phyloP scores from a whole-genome alignment of 176 grass and related monocot species.

The Eleusine coracana region DNA sequence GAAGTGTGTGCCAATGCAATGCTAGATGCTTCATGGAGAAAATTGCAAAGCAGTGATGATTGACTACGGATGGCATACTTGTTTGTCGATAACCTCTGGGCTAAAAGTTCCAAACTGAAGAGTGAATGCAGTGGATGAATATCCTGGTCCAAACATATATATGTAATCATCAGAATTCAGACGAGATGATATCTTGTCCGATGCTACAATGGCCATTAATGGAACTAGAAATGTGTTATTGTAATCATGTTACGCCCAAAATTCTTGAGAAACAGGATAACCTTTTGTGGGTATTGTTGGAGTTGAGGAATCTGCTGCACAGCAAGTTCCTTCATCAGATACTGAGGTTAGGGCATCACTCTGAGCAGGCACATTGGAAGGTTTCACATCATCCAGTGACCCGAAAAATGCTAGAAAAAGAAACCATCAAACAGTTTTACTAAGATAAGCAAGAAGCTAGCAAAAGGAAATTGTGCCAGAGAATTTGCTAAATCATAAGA shows the following conservation, averaged over 20 bases:
- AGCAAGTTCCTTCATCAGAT: slow-evolving; percentile 28
- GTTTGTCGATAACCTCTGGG: slow-evolving; percentile 34
- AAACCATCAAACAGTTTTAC: neutral
- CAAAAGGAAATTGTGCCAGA: neutral
- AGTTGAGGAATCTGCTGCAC: neutral
- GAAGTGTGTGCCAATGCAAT: neutral
- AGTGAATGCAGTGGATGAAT: slow-evolving; percentile 32
- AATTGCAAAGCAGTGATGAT: neutral
- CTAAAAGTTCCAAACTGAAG: slow-evolving; percentile 55
- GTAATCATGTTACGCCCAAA: neutral
- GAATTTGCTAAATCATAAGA: neutral
- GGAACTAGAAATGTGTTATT: neutral
- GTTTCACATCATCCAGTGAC: slow-evolving; percentile 34
- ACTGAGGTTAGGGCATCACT: slow-evolving; percentile 11
- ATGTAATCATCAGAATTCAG: neutral
- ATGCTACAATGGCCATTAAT: neutral
- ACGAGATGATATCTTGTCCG: neutral
- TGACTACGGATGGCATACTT: slow-evolving; percentile 29
- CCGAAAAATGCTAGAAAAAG: slow-evolving; percentile 7
- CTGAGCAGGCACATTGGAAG: slow-evolving; percentile 21
- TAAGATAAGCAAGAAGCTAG: neutral
- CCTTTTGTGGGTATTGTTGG: slow-evolving; percentile 38
- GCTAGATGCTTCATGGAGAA: neutral
- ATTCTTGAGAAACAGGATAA: slow-evolving; percentile 10
- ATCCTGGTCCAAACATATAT: slow-evolving; percentile 27